phyloP scores from a whole-genome alignment of 768 basidiomycete genomes.

The Lepiota subincarnata region DNA sequence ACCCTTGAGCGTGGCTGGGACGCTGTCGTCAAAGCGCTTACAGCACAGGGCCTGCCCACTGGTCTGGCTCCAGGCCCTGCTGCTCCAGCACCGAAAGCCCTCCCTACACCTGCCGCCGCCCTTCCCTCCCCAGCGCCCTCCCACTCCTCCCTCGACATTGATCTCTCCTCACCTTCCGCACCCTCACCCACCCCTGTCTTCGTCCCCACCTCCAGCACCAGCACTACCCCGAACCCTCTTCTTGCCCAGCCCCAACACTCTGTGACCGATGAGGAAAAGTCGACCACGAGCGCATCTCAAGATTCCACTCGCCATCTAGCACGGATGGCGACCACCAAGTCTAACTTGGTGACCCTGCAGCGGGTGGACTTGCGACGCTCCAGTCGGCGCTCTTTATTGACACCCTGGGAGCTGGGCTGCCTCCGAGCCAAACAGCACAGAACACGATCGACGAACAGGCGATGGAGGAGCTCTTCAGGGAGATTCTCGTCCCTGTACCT shows the following conservation, averaged over 20 bases:
- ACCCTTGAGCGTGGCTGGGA: constrained; percentile 82
- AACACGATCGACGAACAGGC: constrained; percentile 56
- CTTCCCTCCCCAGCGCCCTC: constrained; percentile 38
- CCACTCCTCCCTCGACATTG: too few relatives aligned
- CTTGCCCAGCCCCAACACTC: constrained; percentile 18
- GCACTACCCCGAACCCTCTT: constrained; percentile 21
- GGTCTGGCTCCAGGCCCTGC: constrained; percentile 28
- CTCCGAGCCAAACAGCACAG: constrained; percentile 35
- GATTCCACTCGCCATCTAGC: constrained; percentile 94
- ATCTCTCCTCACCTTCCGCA: constrained; percentile 31
- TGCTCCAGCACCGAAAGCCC: constrained; percentile 23
- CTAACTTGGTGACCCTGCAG: constrained; percentile 82
- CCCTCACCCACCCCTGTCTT: constrained; percentile 28
- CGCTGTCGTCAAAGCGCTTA: constrained; percentile 70
- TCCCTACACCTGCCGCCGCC: constrained; percentile 24
- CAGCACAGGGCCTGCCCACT: constrained; percentile 61
- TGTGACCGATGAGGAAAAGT: constrained; percentile 22
- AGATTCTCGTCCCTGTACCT: constrained; percentile 53
- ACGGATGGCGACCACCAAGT: constrained; percentile 88
- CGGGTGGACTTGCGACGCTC: constrained; percentile 62
- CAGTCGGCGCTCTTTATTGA: constrained; percentile 20
- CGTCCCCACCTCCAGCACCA: constrained; percentile 22
- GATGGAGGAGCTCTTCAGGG: constrained; percentile 67
- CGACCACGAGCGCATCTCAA: constrained; percentile 25
- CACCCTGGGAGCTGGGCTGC: constrained; percentile 20